Base-by-base conservation (phyloP, 176 grass and related monocot species). In the Oryza punctata region DNA sequence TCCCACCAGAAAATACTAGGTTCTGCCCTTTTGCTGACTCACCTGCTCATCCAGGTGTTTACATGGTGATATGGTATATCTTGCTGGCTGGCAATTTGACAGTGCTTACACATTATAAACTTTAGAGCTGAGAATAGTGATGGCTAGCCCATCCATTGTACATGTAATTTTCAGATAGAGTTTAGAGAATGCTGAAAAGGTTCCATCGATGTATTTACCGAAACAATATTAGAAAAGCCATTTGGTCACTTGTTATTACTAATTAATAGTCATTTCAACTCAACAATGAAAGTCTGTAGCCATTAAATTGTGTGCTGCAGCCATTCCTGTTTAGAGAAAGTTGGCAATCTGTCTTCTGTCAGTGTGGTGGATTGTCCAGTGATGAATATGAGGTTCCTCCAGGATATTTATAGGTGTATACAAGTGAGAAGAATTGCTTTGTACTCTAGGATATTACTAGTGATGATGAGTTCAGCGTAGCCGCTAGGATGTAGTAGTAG, bases 41-140 rank as follows among this genome's bases (percentile, higher is more conserved):
- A 57, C 28, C 32, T 41, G 21, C 52, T 80, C 40, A 84, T 73
- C 28, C 80, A 88, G 59, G 40, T 5, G 30, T 32, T 84, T 19
- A 52, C 16, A 52, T 52, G 49, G 4, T 7, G 1, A 52, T 52
- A 52, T 52, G 59, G 15, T 69, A 59, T 59, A 73, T 52, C 41
- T 83, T 68, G 67, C 61, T 84, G 68, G 35, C 40, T 19, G 33
- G 12, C 43, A 30, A 84, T 54, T 3, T 73, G 30, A 50, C 67
- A 33, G 21, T 61, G 21, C 25, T 41, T 85, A 10, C 16, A 40
- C 24, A 78, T 57, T 21, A 45, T 21, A 45, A n/a, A 21, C 16
- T 46, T 27, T 32, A 5, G 67, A 83, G 43, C 66, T 66, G 23
- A 24, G 21, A 76, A 60, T 69, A 21, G 43, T 30, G 12, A 19